A percentile compares a stretch with the other conserved stretches of the same genome.
These are phyloP conservation scores for Diaporthe ampelina DNA, from an alignment of 2,329 filamentous ascomycete genomes.

Conservation along the genomic window DNA sequence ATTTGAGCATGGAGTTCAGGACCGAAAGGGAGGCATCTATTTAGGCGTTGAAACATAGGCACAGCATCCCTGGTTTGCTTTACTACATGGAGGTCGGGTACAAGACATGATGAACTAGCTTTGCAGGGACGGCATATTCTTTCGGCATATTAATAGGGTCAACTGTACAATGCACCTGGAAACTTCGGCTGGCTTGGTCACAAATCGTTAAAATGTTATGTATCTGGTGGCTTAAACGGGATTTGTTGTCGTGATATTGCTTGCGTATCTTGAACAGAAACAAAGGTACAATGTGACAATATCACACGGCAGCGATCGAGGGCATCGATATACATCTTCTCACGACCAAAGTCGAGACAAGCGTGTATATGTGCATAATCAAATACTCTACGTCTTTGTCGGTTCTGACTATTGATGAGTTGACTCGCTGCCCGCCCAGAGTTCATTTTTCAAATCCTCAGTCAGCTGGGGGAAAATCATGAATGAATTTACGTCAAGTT, in stretches of 20 bases:
- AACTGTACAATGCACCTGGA: constrained; percentile 19
- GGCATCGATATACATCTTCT: background rate
- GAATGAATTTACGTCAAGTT: background rate
- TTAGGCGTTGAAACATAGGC: constrained; percentile 13
- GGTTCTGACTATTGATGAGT: background rate
- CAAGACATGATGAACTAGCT: background rate
- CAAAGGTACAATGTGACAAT: background rate
- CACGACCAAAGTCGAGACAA: too few relatives aligned
- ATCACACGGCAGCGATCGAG: background rate
- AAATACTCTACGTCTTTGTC: background rate
- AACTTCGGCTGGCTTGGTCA: background rate
- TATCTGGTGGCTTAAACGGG: background rate
- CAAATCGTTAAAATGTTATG: background rate
- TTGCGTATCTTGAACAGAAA: background rate
- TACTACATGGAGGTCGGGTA: background rate
- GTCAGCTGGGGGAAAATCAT: too few relatives aligned
- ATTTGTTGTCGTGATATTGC: background rate
- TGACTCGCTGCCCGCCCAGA: background rate
- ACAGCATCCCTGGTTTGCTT: constrained; percentile 5
- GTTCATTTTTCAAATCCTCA: background rate
- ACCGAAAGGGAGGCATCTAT: background rate
- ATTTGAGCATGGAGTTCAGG: constrained; percentile 39
- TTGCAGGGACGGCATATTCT: background rate
- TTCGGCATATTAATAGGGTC: background rate
- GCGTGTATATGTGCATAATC: background rate